Evolutionary conservation across 306 rosid genomes (phyloP), one percentile per base, ranked within the genome.

Genomic region (Cicer pinnatifidum): DNA sequence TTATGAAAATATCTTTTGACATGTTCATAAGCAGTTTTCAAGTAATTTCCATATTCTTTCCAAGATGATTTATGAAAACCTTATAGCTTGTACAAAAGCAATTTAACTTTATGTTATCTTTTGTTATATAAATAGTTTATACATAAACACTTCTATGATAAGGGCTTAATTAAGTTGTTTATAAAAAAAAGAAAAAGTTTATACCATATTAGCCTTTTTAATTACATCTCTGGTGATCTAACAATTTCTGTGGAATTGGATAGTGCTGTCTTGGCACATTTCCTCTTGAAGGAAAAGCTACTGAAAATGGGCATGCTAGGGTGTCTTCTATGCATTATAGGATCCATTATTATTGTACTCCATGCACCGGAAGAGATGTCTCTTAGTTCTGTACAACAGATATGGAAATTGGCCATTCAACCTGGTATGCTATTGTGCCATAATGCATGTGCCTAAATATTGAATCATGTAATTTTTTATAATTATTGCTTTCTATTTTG

Each of bases 231-330:
- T 44, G 56, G 1, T 9, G 63, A 58, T 35, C 75, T 68, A 19
- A 59, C 20, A 59, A n/a, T 60, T 69, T 41, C 10, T 80, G 38
- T 83, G 72, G 54, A 65, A 45, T 54, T 81, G 85, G 68, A 47
- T 79, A 92, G 97, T 84, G 94, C 96, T 77, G 88, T 92, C 48
- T 84, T 92, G 67, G 97, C 97, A 4, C 96, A 92, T 88, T 88
- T 90, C 73, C 61, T 92, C 77, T 83, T 92, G 79, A 84, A 85
- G 85, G 97, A 92, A 85, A 88, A 80, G 75, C 85, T 92, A 72
- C 92, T 80, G 87, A 92, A 84, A 85, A 87, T 90, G 94, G 97
- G 93, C 64, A 82, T 92, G 77, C 62, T 92, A 73, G 97, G 97
- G 38, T 92, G 97, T 82, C 85, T 92, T 84, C 78, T 92, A 38